phyloP scores from a whole-genome alignment of 1,284 basidiomycete species.

The Erythrobasidium hasegawianum region DNA sequence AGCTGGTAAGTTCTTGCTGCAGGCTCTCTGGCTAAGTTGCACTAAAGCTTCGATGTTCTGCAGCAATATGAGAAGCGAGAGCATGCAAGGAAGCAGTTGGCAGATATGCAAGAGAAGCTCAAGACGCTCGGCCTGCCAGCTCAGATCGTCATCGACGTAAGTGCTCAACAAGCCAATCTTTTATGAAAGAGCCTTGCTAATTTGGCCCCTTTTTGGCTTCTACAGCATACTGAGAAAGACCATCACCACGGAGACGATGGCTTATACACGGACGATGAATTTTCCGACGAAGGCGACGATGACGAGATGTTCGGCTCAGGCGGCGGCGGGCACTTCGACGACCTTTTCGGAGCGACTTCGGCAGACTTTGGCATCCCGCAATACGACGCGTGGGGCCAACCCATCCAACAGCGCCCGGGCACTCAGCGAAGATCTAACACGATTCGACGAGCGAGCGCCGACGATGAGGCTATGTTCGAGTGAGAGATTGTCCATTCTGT shows the following conservation, averaged over 20 bases:
- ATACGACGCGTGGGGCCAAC: background rate
- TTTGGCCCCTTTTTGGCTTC: background rate
- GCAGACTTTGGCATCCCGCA: background rate
- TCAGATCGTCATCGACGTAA: slow-evolving; percentile 7
- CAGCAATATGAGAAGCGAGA: slow-evolving; percentile 18
- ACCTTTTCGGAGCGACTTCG: too few relatives aligned
- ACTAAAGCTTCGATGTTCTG: background rate
- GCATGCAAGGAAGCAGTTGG: slow-evolving; percentile 15
- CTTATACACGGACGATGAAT: background rate
- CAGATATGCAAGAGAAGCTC: slow-evolving; percentile 21
- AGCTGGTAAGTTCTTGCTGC: slow-evolving; percentile 17
- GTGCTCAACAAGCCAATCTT: background rate
- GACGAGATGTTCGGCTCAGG: slow-evolving; percentile 1
- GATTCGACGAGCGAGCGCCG: background rate
- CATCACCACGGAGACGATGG: background rate
- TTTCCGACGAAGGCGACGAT: background rate
- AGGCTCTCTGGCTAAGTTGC: too few relatives aligned
- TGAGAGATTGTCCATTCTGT: background rate
- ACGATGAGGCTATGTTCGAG: background rate
- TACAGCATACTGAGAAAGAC: background rate
- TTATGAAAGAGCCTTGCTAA: background rate
- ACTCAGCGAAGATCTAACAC: background rate
- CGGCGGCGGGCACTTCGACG: background rate
- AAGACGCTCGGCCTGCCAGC: slow-evolving; percentile 3
- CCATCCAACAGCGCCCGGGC: background rate